Evolutionary conservation across 2,329 filamentous ascomycete genomes (phyloP).

Genomic region (Pseudodiploospora longispora): DNA sequence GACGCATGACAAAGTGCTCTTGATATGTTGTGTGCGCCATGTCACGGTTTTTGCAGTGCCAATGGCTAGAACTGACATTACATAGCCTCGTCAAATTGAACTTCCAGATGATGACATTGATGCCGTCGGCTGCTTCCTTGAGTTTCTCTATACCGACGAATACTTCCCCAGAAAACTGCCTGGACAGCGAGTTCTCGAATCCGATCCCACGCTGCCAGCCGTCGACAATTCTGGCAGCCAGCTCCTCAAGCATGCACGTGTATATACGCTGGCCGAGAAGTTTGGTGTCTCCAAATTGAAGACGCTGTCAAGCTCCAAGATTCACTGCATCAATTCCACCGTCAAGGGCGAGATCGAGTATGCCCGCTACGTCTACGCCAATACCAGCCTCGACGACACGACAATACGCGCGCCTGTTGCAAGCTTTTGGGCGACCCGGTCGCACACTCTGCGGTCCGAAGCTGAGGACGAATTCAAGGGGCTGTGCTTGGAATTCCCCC

Average conservation of each 20-base stretch:
- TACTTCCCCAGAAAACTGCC: constrained; percentile 65
- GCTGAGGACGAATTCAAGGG: constrained; percentile 77
- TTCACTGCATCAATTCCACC: constrained; percentile 82
- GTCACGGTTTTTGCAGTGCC: neutral
- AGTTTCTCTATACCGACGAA: constrained; percentile 33
- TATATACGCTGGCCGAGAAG: constrained; percentile 83
- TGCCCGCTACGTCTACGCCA: constrained; percentile 80
- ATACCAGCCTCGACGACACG: constrained; percentile 60
- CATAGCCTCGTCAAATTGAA: constrained; percentile 55
- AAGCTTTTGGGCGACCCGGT: constrained; percentile 81
- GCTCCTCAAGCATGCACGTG: constrained; percentile 78
- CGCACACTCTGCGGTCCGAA: constrained; percentile 74
- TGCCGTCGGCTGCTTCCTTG: constrained; percentile 32
- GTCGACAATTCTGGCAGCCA: constrained; percentile 74
- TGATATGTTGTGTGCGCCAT: neutral
- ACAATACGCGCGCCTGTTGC: constrained; percentile 75
- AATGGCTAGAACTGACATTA: neutral
- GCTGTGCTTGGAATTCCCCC: constrained; percentile 81
- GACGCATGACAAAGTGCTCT: neutral
- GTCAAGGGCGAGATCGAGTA: constrained; percentile 87
- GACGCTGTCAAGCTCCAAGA: constrained; percentile 75
- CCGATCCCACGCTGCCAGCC: constrained; percentile 54
- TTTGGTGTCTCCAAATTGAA: constrained; percentile 62
- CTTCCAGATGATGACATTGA: constrained; percentile 38
- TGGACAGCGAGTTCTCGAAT: constrained; percentile 59